Evolutionary conservation across 2,329 filamentous ascomycete genomes (phyloP), one percentile per base, ranked within the genome.

Genomic region (Cercospora berteroae): DNA sequence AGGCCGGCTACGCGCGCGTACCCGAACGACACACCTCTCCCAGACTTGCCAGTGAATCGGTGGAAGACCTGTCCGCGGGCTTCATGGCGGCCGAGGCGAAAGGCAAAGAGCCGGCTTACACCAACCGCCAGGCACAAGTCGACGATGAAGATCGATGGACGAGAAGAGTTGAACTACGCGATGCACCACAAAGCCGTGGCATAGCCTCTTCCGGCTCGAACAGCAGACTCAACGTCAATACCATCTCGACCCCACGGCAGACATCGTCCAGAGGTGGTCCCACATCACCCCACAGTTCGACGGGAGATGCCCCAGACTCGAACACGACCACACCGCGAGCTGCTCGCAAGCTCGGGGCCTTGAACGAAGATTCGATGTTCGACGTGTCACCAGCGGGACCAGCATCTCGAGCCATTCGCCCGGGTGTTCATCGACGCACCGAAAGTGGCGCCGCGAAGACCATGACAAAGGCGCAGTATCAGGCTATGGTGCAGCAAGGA

Each of bases 391-490:
- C 77, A n/a, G 65, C 65, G 13, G 75, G 77, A 23, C 75, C 77
- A 13, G 67, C 77, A 4, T 78, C 76, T 62, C 73, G 74, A 10
- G 75, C 76, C 7, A 52, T 76, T 16, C 71, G 73, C 56, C 75
- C 74, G 10, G 67, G 44, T 7, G 60, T 62, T 9, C 72, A 73
- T 31, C 63, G 69, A 27, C 72, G 70, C 33, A 73, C 70, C 33
- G 69, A 73, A 39, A 72, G 69, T 42, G 71, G 71, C 55, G 68
- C 67, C 9, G 68, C 72, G 0, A 95, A 95, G 79, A 90, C 95
- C 69, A 96, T 97, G 92, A 97, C 93, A 1, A 90, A 90, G 0
- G 91, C 89, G 10, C 88, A 97, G 77, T 97, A 96, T 72, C 93
- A 97, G 66, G 81, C 84, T 68, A 90, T 95, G 75, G 89, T 92